Evolutionary conservation across 148 eudicot genomes (phyloP), one percentile per base, ranked within the genome.

Genomic region (Camellia granthamiana): DNA sequence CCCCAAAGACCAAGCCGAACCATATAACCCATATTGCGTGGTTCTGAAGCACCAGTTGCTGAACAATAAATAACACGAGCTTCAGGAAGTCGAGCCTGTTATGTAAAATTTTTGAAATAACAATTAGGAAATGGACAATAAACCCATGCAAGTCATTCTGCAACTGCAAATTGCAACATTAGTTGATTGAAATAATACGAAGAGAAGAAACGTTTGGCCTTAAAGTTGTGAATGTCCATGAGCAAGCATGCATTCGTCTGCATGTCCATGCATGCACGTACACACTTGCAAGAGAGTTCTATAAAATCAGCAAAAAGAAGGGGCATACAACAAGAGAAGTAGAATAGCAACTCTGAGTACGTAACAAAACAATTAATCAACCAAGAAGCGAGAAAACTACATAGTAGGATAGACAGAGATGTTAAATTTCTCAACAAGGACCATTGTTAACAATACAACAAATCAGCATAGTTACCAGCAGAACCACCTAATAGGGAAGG

Each of bases 1-100:
- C 99, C 99, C 99, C 99, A 97, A 75, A 97, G 95, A 85, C 98
- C 99, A 84, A 97, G 98, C 58, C 99, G 97, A 83, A 92, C 94
- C 99, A 97, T 97, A 83, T 97, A 97, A 58, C 97, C 99, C 96
- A 97, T 82, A 84, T 97, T 97, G 8, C 98, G 95, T 41, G 99
- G 99, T 86, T 97, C 99, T 63, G 99, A 90, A 76, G 99, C 99
- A 81, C 99, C 99, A 81, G 99, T 97, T 73, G 99, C 99, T 66
- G 99, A 97, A 82, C 98, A 97, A 77, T 97, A 97, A 82, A 97
- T 86, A 78, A 97, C 94, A 79, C 99, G 98, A 73, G 97, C 98
- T 86, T 97, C 91, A 84, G 98, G 97, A 88, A 97, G 99, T 69
- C 87, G 87, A 59, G 88, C 97, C 99, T 97, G 92, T 80, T 69